Percentiles rank a stretch among this genome's conserved stretches.
These are phyloP conservation scores for Amylocarpus encephaloides DNA, from an alignment of 2,329 filamentous ascomycete genomes.

Conservation along the genomic window DNA sequence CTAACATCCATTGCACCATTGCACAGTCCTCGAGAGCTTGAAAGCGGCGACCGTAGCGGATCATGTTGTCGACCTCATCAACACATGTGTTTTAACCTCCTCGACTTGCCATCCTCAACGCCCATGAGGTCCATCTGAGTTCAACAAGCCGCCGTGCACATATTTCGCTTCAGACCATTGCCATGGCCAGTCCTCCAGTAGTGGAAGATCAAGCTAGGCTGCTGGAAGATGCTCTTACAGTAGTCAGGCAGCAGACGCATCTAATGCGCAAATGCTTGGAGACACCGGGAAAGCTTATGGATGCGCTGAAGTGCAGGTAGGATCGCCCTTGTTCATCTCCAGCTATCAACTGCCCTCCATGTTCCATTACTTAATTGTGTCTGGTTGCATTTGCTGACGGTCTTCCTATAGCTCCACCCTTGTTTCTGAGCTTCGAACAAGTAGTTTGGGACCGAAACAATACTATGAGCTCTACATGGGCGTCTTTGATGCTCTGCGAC, in stretches of 20 bases:
- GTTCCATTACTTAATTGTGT: not conserved
- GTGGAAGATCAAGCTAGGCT: slow-evolving; percentile 82
- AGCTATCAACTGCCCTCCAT: not conserved
- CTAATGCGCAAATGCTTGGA: slow-evolving; percentile 98
- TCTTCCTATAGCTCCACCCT: slow-evolving; percentile 70
- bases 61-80: slow-evolving; percentile 6
- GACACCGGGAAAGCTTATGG: slow-evolving; percentile 97
- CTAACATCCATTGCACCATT: not conserved
- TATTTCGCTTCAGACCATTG: slow-evolving; percentile 16
- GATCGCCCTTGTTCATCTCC: slow-evolving; percentile 31
- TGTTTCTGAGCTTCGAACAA: slow-evolving; percentile 95
- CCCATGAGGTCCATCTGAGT: slow-evolving; percentile 25
- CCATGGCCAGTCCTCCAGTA: slow-evolving; percentile 51
- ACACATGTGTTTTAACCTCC: slow-evolving; percentile 6
- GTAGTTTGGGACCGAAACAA: slow-evolving; percentile 95
- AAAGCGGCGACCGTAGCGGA: slow-evolving; percentile 19
- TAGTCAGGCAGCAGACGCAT: slow-evolving; percentile 93
- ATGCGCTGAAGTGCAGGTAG: slow-evolving; percentile 98
- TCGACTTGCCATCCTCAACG: slow-evolving; percentile 12
- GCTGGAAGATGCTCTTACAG: slow-evolving; percentile 92
- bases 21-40: slow-evolving; percentile 13
- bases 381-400: slow-evolving; percentile 14
- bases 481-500: slow-evolving; percentile 94
- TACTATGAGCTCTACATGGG: slow-evolving; percentile 99
- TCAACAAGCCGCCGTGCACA: slow-evolving; percentile 23